Base-by-base conservation (phyloP, 768 basidiomycete species). In the Lepiota venenata region DNA sequence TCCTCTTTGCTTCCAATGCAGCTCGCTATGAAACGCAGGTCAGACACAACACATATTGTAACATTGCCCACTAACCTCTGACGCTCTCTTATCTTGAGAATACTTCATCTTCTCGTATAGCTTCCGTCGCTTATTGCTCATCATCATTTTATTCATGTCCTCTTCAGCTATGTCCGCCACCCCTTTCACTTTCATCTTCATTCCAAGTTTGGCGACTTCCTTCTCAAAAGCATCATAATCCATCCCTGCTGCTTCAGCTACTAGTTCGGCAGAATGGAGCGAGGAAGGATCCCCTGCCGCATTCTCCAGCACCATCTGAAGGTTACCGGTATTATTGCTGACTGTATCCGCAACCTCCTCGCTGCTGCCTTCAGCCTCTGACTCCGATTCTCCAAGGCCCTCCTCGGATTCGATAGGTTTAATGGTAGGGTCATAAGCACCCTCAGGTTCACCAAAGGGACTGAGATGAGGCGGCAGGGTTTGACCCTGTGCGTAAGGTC, bases 121-220 rank as follows among this genome's bases (percentile, higher is more conserved):
- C 71, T 95, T 95, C 62, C 85, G 82, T 69, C 96, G 88, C 74
- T 90, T 93, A 70, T 92, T 93, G 75, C 91, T 96, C 86, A 97
- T 87, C 83, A 98, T 80, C 86, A 98, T 96, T 80, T 95, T 96
- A 71, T 91, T 88, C 88, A 96, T 91, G 66, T 95, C 89, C 63
- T 84, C 91, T 36, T 71, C 69, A 58, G 73, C 73, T 60, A 70
- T 69, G 44, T 61, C 66, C 58, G 69, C 72, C 10, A 61, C 65
- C 50, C 56, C 61, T 1, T 60, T 27, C 37, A 60, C 51, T 41
- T 58, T 59, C 46, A 67, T 66, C 61, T 68, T 72, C 66, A 77
- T 84, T 56, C 68, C 72, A 32, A 79, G 77, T 65, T 85, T 85
- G 60, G 76, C 79, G 47, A 92, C 79, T 63, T 85, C 81, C 61